Conservation (phyloP, 1,284 basidiomycete genomes). For the Cryptococcus maquisensis region DNA sequence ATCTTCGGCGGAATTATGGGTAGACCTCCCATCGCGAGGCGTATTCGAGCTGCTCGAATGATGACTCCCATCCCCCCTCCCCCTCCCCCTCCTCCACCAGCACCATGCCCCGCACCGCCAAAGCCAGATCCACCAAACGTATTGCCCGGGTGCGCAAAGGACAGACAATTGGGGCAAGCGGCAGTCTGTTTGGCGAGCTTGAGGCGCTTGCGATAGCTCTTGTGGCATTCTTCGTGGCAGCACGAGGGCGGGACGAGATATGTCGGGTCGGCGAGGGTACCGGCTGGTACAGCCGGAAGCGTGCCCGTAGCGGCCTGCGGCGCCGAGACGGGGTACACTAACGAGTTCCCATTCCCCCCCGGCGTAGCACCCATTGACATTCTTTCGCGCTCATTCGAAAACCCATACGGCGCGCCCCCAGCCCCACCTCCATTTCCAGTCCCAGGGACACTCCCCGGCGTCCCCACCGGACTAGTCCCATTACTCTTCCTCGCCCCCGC, state of each 20-base stretch:
- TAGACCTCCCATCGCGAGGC: conserved; percentile 40
- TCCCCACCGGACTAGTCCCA: conserved; percentile 63
- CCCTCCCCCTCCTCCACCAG: conserved; percentile 22
- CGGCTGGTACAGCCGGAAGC: conserved; percentile 47
- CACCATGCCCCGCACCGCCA: conserved; percentile 25
- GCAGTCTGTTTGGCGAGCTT: conserved; percentile 49
- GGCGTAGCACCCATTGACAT: conserved; percentile 31
- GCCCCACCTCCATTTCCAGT: conserved; percentile 54
- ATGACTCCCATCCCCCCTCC: conserved; percentile 27
- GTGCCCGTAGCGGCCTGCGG: conserved; percentile 44
- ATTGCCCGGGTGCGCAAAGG: conserved; percentile 20
- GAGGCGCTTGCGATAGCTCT: conserved; percentile 51
- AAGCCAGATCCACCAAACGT: conserved; percentile 18
- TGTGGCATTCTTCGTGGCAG: conserved; percentile 53
- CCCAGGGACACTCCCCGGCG: conserved; percentile 45
- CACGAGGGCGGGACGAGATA: conserved; percentile 51
- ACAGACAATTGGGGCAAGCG: conserved; percentile 48
- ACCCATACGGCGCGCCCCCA: conserved; percentile 28
- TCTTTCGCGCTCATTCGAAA: conserved; percentile 43
- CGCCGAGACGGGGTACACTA: conserved; percentile 48
- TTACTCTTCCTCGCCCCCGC: conserved; percentile 52
- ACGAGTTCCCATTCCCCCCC: conserved; percentile 32
- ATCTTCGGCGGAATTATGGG: conserved; percentile 18
- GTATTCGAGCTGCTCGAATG: conserved; percentile 41
- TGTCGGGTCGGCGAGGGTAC: conserved; percentile 49